Percentiles rank a stretch among this genome's conserved stretches.
These are phyloP conservation scores for Trichoderma sp. DNA, from an alignment of 2,329 filamentous ascomycete genomes.

Conservation along the genomic window DNA sequence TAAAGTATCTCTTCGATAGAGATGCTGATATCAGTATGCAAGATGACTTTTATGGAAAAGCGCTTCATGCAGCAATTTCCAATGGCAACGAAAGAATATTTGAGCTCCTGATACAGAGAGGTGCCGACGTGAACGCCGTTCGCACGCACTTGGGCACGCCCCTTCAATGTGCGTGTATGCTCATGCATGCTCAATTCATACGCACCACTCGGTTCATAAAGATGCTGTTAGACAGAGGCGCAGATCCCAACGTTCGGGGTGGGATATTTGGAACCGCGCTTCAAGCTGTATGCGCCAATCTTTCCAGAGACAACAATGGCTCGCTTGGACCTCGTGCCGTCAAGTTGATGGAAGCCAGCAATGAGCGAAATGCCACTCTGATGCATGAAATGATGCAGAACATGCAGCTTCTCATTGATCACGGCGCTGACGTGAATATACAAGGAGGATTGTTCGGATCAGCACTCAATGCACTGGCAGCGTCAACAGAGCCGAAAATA, in stretches of 20 bases:
- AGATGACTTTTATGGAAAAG: no score
- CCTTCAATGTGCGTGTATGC: no score
- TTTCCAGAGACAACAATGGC: no score
- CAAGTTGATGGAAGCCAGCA: no score
- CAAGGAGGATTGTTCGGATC: background rate
- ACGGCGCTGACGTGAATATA: slow-evolving; percentile 5
- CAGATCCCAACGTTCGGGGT: background rate
- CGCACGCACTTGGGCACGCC: background rate
- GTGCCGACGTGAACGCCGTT: background rate
- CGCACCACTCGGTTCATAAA: background rate
- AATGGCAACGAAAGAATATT: background rate
- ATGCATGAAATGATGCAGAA: background rate
- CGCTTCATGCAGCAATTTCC: background rate
- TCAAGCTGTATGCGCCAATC: background rate
- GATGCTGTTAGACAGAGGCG: background rate
- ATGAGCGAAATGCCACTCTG: no score
- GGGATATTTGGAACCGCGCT: background rate
- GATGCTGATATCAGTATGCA: background rate
- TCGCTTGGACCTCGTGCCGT: no score
- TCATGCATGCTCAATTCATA: no score
- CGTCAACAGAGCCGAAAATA: background rate
- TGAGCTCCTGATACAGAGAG: background rate
- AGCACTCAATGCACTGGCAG: background rate
- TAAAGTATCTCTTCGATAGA: background rate
- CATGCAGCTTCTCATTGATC: background rate